These are phyloP conservation scores for Yarrowia phangngaensis DNA, from an alignment of 805 yeast genomes.

Conservation along the genomic window DNA sequence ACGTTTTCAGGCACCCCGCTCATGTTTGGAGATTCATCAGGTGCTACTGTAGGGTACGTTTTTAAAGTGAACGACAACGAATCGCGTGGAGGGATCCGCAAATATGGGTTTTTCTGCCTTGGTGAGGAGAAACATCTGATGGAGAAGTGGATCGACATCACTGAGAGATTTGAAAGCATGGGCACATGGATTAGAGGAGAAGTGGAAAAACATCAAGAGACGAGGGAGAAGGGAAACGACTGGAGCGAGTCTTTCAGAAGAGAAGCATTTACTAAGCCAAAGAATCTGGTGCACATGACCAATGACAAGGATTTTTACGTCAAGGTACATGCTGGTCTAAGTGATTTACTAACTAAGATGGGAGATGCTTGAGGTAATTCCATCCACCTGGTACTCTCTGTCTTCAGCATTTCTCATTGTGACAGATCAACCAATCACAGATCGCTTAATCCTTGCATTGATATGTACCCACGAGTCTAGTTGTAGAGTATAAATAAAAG, in stretches of 20 bases:
- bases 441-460: too few species aligned
- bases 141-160: slow-evolving; percentile 31
- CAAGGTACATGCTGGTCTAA: slow-evolving; percentile 22
- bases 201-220: slow-evolving; percentile 27
- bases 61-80: slow-evolving; percentile 33
- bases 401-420: too few species aligned
- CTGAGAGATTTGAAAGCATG: slow-evolving; percentile 30
- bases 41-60: slow-evolving; percentile 32
- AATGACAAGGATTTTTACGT: slow-evolving; percentile 20
- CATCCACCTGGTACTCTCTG: too few species aligned
- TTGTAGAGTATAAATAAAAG: too few species aligned
- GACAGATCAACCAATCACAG: slow-evolving; percentile 16
- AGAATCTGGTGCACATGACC: slow-evolving; percentile 13
- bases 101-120: slow-evolving; percentile 34
- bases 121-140: slow-evolving; percentile 31
- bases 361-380: too few species aligned
- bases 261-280: slow-evolving; percentile 28
- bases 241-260: slow-evolving; percentile 30
- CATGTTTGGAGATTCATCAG: slow-evolving; percentile 33
- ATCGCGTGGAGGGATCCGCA: slow-evolving; percentile 32
- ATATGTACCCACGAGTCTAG: too few species aligned
- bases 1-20: slow-evolving; percentile 33
- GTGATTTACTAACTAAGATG: slow-evolving; percentile 9
- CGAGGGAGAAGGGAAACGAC: slow-evolving; percentile 27
- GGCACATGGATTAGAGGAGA: slow-evolving; percentile 30